Evolutionary conservation across 1,284 basidiomycete species (phyloP).

Genomic region (Cryptococcus wingfieldii): DNA sequence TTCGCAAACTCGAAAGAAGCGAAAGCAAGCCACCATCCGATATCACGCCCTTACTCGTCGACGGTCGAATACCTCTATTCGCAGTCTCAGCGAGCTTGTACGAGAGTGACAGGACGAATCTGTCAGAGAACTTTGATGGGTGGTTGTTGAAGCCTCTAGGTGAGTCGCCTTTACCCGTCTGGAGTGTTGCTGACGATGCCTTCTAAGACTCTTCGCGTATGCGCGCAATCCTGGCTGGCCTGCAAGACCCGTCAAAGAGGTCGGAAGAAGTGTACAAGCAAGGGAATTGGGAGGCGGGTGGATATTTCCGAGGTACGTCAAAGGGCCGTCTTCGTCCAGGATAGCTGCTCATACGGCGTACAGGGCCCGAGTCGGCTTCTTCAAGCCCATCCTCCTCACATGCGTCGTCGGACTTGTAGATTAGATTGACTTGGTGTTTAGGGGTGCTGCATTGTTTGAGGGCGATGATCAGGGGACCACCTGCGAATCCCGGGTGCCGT

Average conservation of each 20-base stretch:
- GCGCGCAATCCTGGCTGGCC: conserved; percentile 58
- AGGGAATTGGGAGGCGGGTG: conserved; percentile 68
- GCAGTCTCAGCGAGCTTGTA: conserved; percentile 74
- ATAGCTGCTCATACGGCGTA: no score
- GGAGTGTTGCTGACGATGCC: not conserved
- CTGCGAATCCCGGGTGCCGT: no score
- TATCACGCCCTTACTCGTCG: conserved; percentile 50
- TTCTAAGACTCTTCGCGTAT: conserved; percentile 61
- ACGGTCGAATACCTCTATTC: conserved; percentile 72
- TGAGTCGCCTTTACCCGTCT: conserved; percentile 11
- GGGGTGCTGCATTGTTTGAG: no score
- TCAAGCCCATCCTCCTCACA: no score
- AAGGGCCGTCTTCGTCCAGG: no score
- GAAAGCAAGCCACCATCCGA: conserved; percentile 7
- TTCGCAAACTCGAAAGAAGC: conserved; percentile 59
- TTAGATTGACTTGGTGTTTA: no score
- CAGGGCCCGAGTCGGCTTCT: no score
- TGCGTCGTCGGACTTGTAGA: no score
- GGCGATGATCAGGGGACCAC: no score
- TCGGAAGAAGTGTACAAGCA: conserved; percentile 58
- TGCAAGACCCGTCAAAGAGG: conserved; percentile 58
- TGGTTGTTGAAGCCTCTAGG: conserved; percentile 82
- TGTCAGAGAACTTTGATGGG: conserved; percentile 68
- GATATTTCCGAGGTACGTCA: conserved; percentile 55
- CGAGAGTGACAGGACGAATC: conserved; percentile 60